Evolutionary conservation across 139 green algal genomes (phyloP), one percentile per base, ranked within the genome.

Genomic region (Nannochloris sp.): DNA sequence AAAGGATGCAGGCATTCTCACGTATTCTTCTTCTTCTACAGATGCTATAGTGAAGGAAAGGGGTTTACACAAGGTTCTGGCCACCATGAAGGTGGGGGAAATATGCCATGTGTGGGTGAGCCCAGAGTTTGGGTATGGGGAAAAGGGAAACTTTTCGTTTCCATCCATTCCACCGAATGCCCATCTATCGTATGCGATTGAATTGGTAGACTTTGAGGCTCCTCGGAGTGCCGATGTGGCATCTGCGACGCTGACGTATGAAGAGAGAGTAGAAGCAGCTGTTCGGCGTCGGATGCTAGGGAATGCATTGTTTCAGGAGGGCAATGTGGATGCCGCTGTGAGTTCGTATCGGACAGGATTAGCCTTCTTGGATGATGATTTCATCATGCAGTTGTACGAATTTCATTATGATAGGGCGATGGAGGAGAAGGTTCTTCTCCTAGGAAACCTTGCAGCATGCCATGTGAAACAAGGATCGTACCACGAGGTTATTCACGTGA

Each of bases 381-480:
- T 92, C 28, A 59, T 94, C 62, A 81, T 91, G 33, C 87, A 94
- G 75, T 72, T 93, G 51, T 69, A 89, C 17, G 87, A 79, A 6
- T 60, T 50, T 26, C 77, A 90, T 68, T 59, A 81, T 25, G 66
- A 87, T 30, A 68, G 82, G 65, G 87, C 83, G 0, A 65, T 82
- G 20, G 72, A 63, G 1, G 69, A 79, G 16, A 77, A 69, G 9
- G 57, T 79, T 28, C 75, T 84, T 3, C 37, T 75, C 30, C 71
- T 72, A 49, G 67, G 89, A 30, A 92, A 92, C 66, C 81, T 85
- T 60, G 72, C 85, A 2, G 85, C 85, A 13, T 71, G 46, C 20
- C 73, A 88, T 59, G 56, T 94, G 1, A 73, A 82, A 51, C 40
- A 71, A n/a, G 68, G 64, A 0, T 76, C 91, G 63, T 84, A 70